These are phyloP conservation scores for Phylloboletellus chloephorus DNA, from an alignment of 1,284 basidiomycete genomes.

Conservation along the genomic window DNA sequence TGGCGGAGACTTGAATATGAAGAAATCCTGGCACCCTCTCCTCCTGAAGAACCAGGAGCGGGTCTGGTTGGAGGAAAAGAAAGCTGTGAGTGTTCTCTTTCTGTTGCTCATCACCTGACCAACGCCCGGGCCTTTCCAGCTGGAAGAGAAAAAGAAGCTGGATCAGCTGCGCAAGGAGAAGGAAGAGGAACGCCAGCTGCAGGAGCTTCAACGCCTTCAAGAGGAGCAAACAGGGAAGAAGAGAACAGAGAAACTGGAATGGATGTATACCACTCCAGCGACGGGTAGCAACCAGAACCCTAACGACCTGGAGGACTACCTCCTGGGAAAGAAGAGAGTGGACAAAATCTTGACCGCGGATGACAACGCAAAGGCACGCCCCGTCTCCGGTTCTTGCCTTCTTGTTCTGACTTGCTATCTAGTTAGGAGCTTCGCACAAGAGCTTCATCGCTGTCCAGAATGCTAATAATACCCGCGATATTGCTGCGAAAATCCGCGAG, in stretches of 20 bases:
- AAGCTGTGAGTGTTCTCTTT: constrained; percentile 60
- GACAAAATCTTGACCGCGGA: constrained; percentile 92
- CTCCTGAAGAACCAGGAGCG: constrained; percentile 97
- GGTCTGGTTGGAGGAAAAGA: constrained; percentile 98
- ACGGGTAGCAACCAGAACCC: constrained; percentile 77
- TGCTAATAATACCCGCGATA: constrained; percentile 86
- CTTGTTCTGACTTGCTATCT: constrained; percentile 10
- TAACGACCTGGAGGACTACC: constrained; percentile 93
- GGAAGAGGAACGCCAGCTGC: constrained; percentile 94
- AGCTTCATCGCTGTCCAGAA: constrained; percentile 91
- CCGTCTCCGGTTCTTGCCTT: not conserved
- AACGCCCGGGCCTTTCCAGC: constrained; percentile 40
- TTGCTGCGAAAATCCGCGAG: constrained; percentile 90
- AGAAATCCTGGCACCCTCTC: constrained; percentile 98
- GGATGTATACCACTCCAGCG: constrained; percentile 98
- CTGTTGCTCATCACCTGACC: constrained; percentile 2
- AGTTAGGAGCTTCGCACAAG: constrained; percentile 82
- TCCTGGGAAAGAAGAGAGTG: constrained; percentile 97
- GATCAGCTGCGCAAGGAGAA: constrained; percentile 95
- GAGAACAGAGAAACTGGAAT: constrained; percentile 89
- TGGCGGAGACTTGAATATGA: constrained; percentile 93
- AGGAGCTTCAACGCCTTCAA: constrained; percentile 92
- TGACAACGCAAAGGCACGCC: constrained; percentile 77
- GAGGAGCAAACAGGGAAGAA: constrained; percentile 94
- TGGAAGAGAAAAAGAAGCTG: constrained; percentile 97